A percentile compares a stretch with the other conserved stretches of the same genome.
Evolutionary conservation across 2,329 filamentous ascomycete genomes (phyloP).

Genomic region (Didymella keratinophila): DNA sequence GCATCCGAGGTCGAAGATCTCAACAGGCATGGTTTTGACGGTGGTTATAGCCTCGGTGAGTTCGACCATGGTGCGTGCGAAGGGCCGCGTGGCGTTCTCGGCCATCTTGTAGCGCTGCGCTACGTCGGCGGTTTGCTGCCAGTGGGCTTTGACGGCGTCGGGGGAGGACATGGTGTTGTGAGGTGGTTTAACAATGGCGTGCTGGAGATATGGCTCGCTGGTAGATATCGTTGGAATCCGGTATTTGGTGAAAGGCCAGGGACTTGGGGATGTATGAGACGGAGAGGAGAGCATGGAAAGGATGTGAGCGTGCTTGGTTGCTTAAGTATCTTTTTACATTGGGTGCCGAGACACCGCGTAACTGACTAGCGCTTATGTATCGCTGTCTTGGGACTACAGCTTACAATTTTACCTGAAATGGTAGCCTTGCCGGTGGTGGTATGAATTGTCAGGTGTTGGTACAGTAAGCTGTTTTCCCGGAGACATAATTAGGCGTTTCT

Average conservation of each 20-base stretch:
- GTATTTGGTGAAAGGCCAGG: too few relatives aligned
- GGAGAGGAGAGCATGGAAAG: too few relatives aligned
- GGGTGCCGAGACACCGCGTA: too few relatives aligned
- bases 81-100: slow-evolving; percentile 34
- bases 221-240: too few relatives aligned
- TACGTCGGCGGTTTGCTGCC: slow-evolving; percentile 8
- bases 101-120: slow-evolving; percentile 30
- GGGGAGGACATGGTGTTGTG: not conserved
- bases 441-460: not conserved
- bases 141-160: not conserved
- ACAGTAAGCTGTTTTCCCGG: not conserved
- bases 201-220: not conserved
- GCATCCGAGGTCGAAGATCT: slow-evolving; percentile 37
- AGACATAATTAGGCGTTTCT: not conserved
- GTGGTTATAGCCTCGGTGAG: slow-evolving; percentile 10
- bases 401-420: not conserved
- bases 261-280: too few relatives aligned
- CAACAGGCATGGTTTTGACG: slow-evolving; percentile 2
- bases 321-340: too few relatives aligned
- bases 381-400: too few relatives aligned
- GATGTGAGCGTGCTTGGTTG: too few relatives aligned
- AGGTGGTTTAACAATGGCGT: too few relatives aligned
- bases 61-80: slow-evolving; percentile 24
- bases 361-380: too few relatives aligned
- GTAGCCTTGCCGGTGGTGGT: too few relatives aligned